Evolutionary conservation across 306 rosid genomes (phyloP).

Genomic region (Prunus mira): DNA sequence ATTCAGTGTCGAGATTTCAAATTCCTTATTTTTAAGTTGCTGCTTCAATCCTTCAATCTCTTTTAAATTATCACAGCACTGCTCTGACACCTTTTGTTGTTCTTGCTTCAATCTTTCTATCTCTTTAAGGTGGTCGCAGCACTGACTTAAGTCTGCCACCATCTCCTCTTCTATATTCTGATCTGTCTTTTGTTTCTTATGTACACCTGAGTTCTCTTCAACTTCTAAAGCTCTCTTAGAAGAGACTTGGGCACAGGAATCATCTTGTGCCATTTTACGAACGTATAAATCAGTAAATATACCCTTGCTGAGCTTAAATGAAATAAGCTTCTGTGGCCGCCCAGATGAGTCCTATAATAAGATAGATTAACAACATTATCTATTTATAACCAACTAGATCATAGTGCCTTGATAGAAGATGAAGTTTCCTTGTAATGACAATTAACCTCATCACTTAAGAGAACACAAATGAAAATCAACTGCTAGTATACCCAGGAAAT

Average conservation of each 20-base stretch:
- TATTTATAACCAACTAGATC: neutral
- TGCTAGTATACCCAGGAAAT: neutral
- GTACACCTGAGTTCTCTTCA: constrained; percentile 23
- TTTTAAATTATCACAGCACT: constrained; percentile 19
- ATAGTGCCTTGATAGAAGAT: neutral
- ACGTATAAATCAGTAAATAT: constrained; percentile 29
- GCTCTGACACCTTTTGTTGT: constrained; percentile 26
- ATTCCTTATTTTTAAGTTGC: constrained; percentile 47
- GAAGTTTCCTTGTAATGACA: neutral
- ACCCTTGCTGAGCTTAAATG: constrained; percentile 35
- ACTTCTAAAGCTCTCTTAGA: constrained; percentile 53
- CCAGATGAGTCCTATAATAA: constrained; percentile 58
- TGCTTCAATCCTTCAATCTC: constrained; percentile 49
- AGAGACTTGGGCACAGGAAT: constrained; percentile 1
- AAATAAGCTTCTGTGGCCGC: constrained; percentile 52
- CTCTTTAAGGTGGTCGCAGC: constrained; percentile 32
- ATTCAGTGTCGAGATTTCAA: constrained; percentile 38
- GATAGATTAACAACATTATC: neutral
- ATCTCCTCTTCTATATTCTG: constrained; percentile 30
- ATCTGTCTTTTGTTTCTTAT: constrained; percentile 53
- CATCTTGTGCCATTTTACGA: constrained; percentile 43
- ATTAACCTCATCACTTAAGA: neutral
- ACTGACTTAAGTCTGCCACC: constrained; percentile 5
- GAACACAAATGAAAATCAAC: neutral
- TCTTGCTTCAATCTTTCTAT: constrained; percentile 35